phyloP scores from a whole-genome alignment of 371 early-diverging fungal genomes.

The Mortierella sp. region DNA sequence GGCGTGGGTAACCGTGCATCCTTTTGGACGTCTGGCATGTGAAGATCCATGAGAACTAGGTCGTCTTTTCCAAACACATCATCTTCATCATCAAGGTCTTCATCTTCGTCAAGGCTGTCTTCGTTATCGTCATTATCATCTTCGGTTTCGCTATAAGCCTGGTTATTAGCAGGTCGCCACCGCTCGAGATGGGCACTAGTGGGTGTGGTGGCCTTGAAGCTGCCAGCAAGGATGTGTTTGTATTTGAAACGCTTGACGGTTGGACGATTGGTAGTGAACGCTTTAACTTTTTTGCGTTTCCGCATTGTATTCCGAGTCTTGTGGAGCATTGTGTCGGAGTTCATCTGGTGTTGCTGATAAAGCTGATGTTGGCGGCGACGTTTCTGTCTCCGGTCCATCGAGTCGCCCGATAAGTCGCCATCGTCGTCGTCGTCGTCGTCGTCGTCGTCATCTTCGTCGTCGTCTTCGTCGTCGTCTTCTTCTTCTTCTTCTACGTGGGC shows the following conservation, averaged over 20 bases:
- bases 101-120: constrained; percentile 39
- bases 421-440: constrained; percentile 47
- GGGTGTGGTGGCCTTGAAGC: constrained; percentile 39
- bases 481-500: constrained; percentile 33
- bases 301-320: constrained; percentile 37
- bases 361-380: constrained; percentile 41
- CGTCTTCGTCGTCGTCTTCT: constrained; percentile 24
- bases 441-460: constrained; percentile 36
- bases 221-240: constrained; percentile 36
- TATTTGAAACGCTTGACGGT: constrained; percentile 49
- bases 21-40: constrained; percentile 47
- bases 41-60: constrained; percentile 49
- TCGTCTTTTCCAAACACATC: constrained; percentile 52
- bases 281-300: constrained; percentile 43
- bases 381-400: constrained; percentile 34
- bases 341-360: constrained; percentile 43
- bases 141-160: constrained; percentile 45
- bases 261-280: constrained; percentile 30
- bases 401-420: constrained; percentile 39
- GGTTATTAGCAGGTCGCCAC: constrained; percentile 45
- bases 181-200: constrained; percentile 29
- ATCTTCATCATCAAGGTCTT: constrained; percentile 44
- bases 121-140: constrained; percentile 45
- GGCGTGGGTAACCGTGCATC: constrained; percentile 26
- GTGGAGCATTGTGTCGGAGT: constrained; percentile 45